phyloP scores from a whole-genome alignment of 306 rosid genomes.

The Citrullus colocynthis region DNA sequence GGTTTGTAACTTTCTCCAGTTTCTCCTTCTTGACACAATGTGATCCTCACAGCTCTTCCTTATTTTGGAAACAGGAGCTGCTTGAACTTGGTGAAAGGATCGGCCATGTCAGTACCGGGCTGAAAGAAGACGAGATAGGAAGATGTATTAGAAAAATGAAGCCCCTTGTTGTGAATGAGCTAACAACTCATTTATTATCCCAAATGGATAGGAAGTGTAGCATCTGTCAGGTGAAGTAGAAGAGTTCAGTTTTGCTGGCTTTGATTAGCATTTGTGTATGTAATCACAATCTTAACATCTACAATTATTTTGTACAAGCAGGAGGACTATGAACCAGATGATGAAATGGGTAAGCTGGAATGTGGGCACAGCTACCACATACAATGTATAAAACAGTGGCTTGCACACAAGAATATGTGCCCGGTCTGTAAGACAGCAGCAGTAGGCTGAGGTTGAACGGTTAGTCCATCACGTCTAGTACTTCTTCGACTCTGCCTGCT shows the following conservation, averaged over 20 bases:
- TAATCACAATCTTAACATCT: background rate
- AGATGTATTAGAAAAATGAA: conserved; percentile 37
- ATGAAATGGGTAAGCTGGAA: conserved; percentile 69
- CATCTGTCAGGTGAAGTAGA: conserved; percentile 72
- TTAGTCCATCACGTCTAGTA: conserved; percentile 1
- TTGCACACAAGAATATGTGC: conserved; percentile 71
- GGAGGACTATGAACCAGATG: conserved; percentile 90
- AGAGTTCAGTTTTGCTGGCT: background rate
- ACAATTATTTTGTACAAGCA: conserved; percentile 8
- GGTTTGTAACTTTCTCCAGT: conserved; percentile 20
- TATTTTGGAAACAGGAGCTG: conserved; percentile 41
- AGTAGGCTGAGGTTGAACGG: conserved; percentile 26
- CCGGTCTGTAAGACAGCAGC: conserved; percentile 85
- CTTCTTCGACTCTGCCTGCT: conserved; percentile 10
- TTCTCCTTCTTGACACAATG: background rate
- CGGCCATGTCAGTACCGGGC: conserved; percentile 80
- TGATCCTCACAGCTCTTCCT: background rate
- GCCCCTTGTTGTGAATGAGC: conserved; percentile 28
- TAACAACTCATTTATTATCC: conserved; percentile 21
- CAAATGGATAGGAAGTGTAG: conserved; percentile 67
- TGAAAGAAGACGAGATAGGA: conserved; percentile 70
- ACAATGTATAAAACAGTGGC: conserved; percentile 82
- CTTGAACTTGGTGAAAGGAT: conserved; percentile 86
- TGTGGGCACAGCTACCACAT: conserved; percentile 79
- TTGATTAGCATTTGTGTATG: background rate